Percentiles rank a stretch among this genome's conserved stretches.
phyloP scores from a whole-genome alignment of 2,329 filamentous ascomycete genomes.

The Trichocomaceae sp. region DNA sequence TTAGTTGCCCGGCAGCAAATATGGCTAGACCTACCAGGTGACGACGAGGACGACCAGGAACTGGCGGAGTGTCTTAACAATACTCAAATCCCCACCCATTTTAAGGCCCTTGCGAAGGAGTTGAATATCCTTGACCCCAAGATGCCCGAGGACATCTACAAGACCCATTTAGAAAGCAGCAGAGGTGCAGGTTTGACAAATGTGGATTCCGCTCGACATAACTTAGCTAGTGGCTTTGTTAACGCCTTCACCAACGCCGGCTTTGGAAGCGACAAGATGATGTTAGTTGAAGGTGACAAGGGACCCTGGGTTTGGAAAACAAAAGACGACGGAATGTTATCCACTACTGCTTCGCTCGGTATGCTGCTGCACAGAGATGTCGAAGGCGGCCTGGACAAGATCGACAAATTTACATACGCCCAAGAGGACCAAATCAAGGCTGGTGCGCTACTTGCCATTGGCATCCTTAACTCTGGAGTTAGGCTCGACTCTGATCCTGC shows the following conservation, averaged over 20 bases:
- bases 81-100: slow-evolving; percentile 79
- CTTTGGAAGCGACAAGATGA: slow-evolving; percentile 94
- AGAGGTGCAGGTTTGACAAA: slow-evolving; percentile 90
- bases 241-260: slow-evolving; percentile 97
- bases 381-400: slow-evolving; percentile 83
- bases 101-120: slow-evolving; percentile 89
- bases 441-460: slow-evolving; percentile 84
- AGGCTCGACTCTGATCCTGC: slow-evolving; percentile 84
- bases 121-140: slow-evolving; percentile 96
- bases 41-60: slow-evolving; percentile 63
- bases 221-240: slow-evolving; percentile 90
- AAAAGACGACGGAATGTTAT: slow-evolving; percentile 96
- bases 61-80: slow-evolving; percentile 82
- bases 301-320: slow-evolving; percentile 98
- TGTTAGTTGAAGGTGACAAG: slow-evolving; percentile 84
- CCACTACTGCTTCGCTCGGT: slow-evolving; percentile 87
- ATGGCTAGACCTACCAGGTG: slow-evolving; percentile 60
- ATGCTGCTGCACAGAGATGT: slow-evolving; percentile 91
- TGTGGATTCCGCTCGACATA: slow-evolving; percentile 90
- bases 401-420: slow-evolving; percentile 88
- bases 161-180: slow-evolving; percentile 94
- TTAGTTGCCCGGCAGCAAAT: slow-evolving; percentile 88
- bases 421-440: slow-evolving; percentile 79
- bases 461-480: slow-evolving; percentile 92
- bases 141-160: slow-evolving; percentile 97